Conservation (phyloP, 148 eudicot genomes). For the Vaccinium macrocarpon region DNA sequence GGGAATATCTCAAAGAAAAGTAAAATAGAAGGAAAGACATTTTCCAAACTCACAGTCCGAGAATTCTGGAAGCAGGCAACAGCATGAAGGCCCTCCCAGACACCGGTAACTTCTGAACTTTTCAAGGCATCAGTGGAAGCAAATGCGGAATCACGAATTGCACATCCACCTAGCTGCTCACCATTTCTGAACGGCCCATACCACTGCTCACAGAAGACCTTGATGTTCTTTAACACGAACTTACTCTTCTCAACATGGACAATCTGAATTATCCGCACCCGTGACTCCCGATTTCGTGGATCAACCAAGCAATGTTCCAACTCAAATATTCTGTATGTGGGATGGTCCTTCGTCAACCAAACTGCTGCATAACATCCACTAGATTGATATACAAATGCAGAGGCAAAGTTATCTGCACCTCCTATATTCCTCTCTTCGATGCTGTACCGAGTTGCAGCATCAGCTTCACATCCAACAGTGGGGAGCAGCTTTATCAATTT, state of each 20-base stretch:
- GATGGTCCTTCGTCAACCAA: constrained; percentile 38
- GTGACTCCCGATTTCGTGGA: constrained; percentile 67
- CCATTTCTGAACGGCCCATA: constrained; percentile 97
- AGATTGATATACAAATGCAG: constrained; percentile 61
- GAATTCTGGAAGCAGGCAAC: constrained; percentile 46
- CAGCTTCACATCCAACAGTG: constrained; percentile 98
- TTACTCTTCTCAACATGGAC: constrained; percentile 39
- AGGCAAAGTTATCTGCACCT: constrained; percentile 25
- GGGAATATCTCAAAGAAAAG: not conserved
- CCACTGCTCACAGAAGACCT: constrained; percentile 89
- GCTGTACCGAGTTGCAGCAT: constrained; percentile 77
- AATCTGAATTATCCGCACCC: constrained; percentile 73
- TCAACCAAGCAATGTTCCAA: constrained; percentile 87
- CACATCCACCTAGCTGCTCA: constrained; percentile 92
- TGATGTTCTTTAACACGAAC: constrained; percentile 40
- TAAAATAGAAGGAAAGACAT: not conserved
- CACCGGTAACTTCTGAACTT: constrained; percentile 50
- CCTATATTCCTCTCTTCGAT: constrained; percentile 47
- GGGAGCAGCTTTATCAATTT: constrained; percentile 75
- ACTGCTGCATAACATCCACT: constrained; percentile 73
- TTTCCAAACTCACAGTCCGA: constrained; percentile 37
- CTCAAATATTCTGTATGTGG: constrained; percentile 42
- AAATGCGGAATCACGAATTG: constrained; percentile 86
- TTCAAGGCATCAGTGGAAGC: constrained; percentile 61
- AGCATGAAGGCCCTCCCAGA: constrained; percentile 64